Evolutionary conservation across 2,329 filamentous ascomycete species (phyloP), one percentile per base, ranked within the genome.

Genomic region (Cytospora mali): DNA sequence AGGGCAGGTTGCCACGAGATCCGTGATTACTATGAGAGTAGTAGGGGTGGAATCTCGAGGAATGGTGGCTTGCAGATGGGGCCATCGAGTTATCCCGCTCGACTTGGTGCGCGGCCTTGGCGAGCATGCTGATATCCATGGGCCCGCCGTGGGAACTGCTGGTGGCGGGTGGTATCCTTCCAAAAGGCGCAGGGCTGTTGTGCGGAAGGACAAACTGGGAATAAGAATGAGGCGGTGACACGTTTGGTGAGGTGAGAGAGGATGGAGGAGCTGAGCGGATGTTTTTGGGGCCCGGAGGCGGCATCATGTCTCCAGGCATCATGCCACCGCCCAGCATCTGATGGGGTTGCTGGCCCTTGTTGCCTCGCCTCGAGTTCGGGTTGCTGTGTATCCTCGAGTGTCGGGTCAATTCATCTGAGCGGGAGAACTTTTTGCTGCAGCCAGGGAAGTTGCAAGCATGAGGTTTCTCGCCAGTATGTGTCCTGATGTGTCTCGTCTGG

Each of bases 351-450:
- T 84, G 81, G 29, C 76, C 87, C 82, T 97, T 97, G 83, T 96
- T 96, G 68, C 92, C 93, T 73, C 94, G 84, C 74, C 95, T 85
- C 62, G 93, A 97, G 83, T 98, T 98, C 64, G 95, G 94, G 79
- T 98, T 99, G 86, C 92, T 97, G 85, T 99, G 94, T 80, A 99
- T 99, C 75, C 94, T 87, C 75, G 94, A 97, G 79, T 99, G 94
- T 66, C 94, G 89, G 66, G 95, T 99, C 70, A 99, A 84, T 79
- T 99, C 94, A 74, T 99, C 94, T 14, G 94, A 97, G 68, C 94
- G 89, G 68, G 92, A 96, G 81, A 99, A 98, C 72, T 94, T 92
- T 80, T 98, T 98, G 74, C 86, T 84, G 79, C 90, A 93, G 71
- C 93, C 93, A 4, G 92, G 93, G 73, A 94, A 97, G 75, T 92